phyloP scores from a whole-genome alignment of 352 stramenopile genomes.

The Globisporangium splendens region DNA sequence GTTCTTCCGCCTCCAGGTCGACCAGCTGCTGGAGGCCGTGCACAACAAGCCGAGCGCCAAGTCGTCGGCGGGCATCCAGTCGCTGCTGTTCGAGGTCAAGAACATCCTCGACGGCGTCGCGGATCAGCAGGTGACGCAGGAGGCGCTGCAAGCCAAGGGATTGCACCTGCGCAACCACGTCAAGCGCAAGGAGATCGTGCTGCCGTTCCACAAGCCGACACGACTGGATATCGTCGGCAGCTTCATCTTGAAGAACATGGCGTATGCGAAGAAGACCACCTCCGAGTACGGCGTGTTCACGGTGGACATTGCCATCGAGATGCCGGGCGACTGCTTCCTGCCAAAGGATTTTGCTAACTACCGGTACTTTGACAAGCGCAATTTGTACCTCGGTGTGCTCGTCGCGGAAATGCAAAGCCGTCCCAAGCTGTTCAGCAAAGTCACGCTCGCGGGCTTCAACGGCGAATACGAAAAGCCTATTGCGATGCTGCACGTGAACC shows the following conservation, averaged over 20 bases:
- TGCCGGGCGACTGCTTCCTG: slow-evolving; percentile 76
- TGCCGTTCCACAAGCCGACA: slow-evolving; percentile 74
- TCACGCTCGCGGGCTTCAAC: slow-evolving; percentile 65
- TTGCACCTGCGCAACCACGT: slow-evolving; percentile 69
- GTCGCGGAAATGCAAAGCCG: slow-evolving; percentile 47
- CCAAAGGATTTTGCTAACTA: slow-evolving; percentile 90
- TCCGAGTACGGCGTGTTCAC: slow-evolving; percentile 54
- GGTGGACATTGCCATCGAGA: slow-evolving; percentile 82
- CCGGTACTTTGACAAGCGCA: slow-evolving; percentile 87
- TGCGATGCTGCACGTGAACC: slow-evolving; percentile 45
- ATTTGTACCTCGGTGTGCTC: slow-evolving; percentile 82
- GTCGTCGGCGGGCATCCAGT: slow-evolving; percentile 42
- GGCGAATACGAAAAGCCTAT: slow-evolving; percentile 81
- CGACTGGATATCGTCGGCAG: slow-evolving; percentile 84
- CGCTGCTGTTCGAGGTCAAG: slow-evolving; percentile 83
- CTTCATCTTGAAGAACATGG: slow-evolving; percentile 86
- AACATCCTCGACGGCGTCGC: slow-evolving; percentile 56
- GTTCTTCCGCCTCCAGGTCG: slow-evolving; percentile 84
- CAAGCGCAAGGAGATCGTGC: slow-evolving; percentile 82
- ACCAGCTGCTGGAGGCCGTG: slow-evolving; percentile 78
- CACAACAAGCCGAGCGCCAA: slow-evolving; percentile 54
- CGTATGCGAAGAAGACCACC: slow-evolving; percentile 47
- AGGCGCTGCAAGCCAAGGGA: slow-evolving; percentile 50
- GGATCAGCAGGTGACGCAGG: slow-evolving; percentile 73
- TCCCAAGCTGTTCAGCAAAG: slow-evolving; percentile 38